Conservation (phyloP, 768 basidiomycete genomes). For the Boletus insuetus region DNA sequence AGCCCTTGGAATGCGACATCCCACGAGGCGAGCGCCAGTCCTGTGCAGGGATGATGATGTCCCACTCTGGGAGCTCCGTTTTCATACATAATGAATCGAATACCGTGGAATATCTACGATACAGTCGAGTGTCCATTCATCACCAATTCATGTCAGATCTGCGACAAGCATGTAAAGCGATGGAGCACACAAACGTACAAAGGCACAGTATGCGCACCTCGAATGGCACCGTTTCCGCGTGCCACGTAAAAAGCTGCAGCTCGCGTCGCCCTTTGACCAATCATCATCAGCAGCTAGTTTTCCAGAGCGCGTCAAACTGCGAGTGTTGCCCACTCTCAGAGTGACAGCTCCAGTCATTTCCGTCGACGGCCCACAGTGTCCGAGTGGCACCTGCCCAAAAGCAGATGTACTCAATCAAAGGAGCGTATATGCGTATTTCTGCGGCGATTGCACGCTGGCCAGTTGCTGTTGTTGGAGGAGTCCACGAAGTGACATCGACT, state of each 20-base stretch:
- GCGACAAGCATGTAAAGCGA: constrained; percentile 14
- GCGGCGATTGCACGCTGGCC: constrained; percentile 37
- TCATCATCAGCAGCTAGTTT: constrained; percentile 16
- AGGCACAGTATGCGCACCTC: constrained; percentile 22
- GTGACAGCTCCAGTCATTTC: constrained; percentile 35
- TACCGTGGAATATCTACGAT: constrained; percentile 23
- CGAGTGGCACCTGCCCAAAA: constrained; percentile 34
- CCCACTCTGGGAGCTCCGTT: constrained; percentile 21
- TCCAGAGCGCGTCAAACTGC: constrained; percentile 32
- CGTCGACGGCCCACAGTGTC: constrained; percentile 32
- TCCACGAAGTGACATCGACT: constrained; percentile 37
- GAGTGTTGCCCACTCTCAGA: constrained; percentile 26
- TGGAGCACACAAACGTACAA: constrained; percentile 22
- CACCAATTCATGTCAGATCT: constrained; percentile 20
- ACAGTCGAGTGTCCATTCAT: constrained; percentile 20
- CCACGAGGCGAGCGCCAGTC: constrained; percentile 32
- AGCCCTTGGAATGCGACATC: constrained; percentile 14
- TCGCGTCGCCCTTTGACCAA: constrained; percentile 9
- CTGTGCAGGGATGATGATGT: constrained; percentile 19
- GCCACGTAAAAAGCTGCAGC: constrained; percentile 27
- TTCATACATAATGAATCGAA: constrained; percentile 33
- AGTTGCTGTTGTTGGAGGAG: constrained; percentile 27
- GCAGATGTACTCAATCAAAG: constrained; percentile 33
- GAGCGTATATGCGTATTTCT: constrained; percentile 39
- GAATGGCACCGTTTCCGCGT: constrained; percentile 13